phyloP scores from a whole-genome alignment of 352 stramenopile species.

The Paralagenidium karlingii region DNA sequence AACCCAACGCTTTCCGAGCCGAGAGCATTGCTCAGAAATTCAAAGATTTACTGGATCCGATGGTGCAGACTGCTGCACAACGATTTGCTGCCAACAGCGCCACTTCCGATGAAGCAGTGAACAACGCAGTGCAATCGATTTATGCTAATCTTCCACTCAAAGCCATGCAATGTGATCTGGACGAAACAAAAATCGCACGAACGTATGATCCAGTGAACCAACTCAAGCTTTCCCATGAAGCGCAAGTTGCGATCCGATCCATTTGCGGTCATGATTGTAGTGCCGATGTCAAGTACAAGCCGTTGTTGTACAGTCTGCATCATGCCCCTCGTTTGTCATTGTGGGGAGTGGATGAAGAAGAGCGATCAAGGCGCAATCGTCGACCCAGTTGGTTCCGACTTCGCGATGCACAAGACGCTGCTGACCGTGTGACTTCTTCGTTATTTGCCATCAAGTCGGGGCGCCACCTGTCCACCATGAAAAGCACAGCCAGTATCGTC shows the following conservation, averaged over 20 bases:
- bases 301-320: conserved; percentile 47
- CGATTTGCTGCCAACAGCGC: conserved; percentile 11
- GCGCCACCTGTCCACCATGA: too few relatives aligned
- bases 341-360: too few relatives aligned
- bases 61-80: conserved; percentile 21
- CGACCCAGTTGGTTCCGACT: too few relatives aligned
- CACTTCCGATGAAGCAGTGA: conserved; percentile 23
- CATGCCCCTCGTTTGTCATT: conserved; percentile 35
- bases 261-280: conserved; percentile 13
- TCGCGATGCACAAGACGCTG: too few relatives aligned
- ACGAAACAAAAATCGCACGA: conserved; percentile 40
- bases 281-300: conserved; percentile 59
- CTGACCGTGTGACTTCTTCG: too few relatives aligned
- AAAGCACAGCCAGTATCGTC: too few relatives aligned
- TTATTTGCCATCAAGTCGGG: too few relatives aligned
- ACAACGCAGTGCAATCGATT: conserved; percentile 35
- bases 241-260: conserved; percentile 37
- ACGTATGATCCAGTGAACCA: conserved; percentile 45
- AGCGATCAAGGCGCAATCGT: too few relatives aligned
- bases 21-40: conserved; percentile 31
- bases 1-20: conserved; percentile 18
- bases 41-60: conserved; percentile 14
- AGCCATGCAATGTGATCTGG: conserved; percentile 61
- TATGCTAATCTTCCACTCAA: conserved; percentile 47
- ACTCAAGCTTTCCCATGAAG: conserved; percentile 71